These are phyloP conservation scores for Dioszegia crocea DNA, from an alignment of 768 basidiomycete species.

Conservation along the genomic window DNA sequence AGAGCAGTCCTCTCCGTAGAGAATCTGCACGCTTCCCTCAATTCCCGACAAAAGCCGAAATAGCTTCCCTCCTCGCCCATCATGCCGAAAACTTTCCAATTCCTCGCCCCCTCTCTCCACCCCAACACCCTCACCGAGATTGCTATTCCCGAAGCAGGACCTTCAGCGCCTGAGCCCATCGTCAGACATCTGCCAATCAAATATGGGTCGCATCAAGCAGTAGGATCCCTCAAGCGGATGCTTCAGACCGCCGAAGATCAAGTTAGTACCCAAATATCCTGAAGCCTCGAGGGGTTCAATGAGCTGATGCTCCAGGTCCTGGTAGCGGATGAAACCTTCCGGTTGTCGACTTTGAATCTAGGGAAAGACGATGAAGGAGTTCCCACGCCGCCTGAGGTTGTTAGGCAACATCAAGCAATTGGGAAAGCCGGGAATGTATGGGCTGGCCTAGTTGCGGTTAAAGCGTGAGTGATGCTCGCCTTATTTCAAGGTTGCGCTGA, in stretches of 20 bases:
- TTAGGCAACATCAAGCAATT: constrained; percentile 28
- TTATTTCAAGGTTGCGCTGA: background rate
- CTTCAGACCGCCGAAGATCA: constrained; percentile 5
- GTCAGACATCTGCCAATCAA: constrained; percentile 40
- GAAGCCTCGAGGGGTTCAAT: background rate
- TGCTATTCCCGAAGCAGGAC: constrained; percentile 21
- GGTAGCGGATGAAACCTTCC: constrained; percentile 31
- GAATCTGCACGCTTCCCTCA: too few species aligned
- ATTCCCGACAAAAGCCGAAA: background rate
- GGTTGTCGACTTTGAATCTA: constrained; percentile 25
- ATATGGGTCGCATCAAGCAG: constrained; percentile 26
- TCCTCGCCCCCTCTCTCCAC: constrained; percentile 43
- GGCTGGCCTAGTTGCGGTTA: constrained; percentile 33
- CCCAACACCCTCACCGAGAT: constrained; percentile 43
- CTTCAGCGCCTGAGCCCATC: constrained; percentile 27
- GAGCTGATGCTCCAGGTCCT: constrained; percentile 17
- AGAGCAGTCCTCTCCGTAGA: too few species aligned
- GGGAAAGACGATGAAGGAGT: constrained; percentile 12
- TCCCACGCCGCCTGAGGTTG: constrained; percentile 25
- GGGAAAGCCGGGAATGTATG: constrained; percentile 28
- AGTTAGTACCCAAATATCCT: constrained; percentile 3
- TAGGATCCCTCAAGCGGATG: constrained; percentile 39
- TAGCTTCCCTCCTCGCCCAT: background rate
- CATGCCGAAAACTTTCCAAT: constrained; percentile 29
- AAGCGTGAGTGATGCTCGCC: constrained; percentile 19